Evolutionary conservation across 2,329 filamentous ascomycete species (phyloP), one percentile per base, ranked within the genome.

Genomic region (Xylariales sp.): DNA sequence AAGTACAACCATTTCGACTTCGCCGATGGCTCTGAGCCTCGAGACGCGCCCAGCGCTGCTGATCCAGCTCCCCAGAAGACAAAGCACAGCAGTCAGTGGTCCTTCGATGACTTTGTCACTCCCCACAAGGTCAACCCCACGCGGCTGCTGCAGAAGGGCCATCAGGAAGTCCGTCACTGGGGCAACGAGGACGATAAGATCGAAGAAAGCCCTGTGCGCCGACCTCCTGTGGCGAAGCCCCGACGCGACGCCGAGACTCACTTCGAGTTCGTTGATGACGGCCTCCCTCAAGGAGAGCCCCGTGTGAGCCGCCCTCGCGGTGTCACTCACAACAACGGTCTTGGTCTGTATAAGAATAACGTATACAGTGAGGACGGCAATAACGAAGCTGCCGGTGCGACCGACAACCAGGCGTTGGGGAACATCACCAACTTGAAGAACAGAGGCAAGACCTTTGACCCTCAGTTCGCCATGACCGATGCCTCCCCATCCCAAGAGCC

Each of bases 1-100:
- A 94, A 88, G 63, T 96, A 82, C 67, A 73, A 84, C 44, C 91
- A 97, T 64, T 95, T 95, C 58, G 83, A 89, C 45, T 86, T 95
- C 57, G 80, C 75, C 44, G 82, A 88, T 50, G 81, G 80, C 38
- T 74, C 69, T 15, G 74, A 79, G 42, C 65, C 69, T 12, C 63
- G 68, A 46, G 71, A 77, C 38, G 63, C 62, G 14, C 66, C 71
- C 11, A 56, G 68, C 48, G 58, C 67, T n/a, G 66, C 61, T 38
- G 52, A 64, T 6, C 51, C 63, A 3, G 57, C 64, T 16, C 60
- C 71, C 15, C 62, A 73, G 40, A 75, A 73, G 56, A 70, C 73
- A 41, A 87, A 85, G 66, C 82, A 88, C 58, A 69, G 74, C 45
- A 81, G 81, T 49, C 83, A 87, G 47, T 96, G 91, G 89, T 80